These are phyloP conservation scores for Paraleonurus japonicus DNA, from an alignment of 257 asterid genomes.

Conservation along the genomic window DNA sequence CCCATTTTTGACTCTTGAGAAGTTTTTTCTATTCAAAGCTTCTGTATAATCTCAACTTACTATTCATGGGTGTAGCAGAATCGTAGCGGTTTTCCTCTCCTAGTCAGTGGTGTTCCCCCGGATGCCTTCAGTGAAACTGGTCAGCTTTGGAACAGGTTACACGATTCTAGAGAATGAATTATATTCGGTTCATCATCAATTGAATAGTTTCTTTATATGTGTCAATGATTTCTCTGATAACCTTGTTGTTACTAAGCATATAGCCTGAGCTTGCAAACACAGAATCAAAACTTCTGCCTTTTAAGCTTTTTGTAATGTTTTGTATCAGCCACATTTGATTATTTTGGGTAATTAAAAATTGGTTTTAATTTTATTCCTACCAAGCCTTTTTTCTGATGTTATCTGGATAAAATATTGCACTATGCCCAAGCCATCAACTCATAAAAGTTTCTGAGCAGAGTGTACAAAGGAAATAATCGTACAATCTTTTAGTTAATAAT, in stretches of 20 bases:
- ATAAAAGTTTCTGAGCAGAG: constrained; percentile 6
- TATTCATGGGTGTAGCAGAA: constrained; percentile 46
- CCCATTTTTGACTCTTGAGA: constrained; percentile 23
- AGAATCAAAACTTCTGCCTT: background rate
- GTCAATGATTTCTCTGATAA: background rate
- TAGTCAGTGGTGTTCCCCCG: constrained; percentile 97
- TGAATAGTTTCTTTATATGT: background rate
- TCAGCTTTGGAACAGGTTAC: constrained; percentile 97
- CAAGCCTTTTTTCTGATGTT: constrained; percentile 6
- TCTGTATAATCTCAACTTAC: constrained; percentile 24
- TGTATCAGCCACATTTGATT: background rate
- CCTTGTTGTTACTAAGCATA: background rate
- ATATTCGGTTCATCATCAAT: background rate
- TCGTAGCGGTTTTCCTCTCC: constrained; percentile 73
- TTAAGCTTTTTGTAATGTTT: background rate
- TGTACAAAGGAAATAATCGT: background rate
- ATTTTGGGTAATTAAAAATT: constrained; percentile 7
- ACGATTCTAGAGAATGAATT: constrained; percentile 22
- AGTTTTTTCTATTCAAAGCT: constrained; percentile 8
- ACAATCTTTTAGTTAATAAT: background rate
- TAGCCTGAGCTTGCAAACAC: background rate
- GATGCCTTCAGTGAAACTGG: constrained; percentile 98
- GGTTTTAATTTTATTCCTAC: constrained; percentile 1
- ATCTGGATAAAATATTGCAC: background rate
- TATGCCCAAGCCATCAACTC: constrained; percentile 3